Evolutionary conservation across 2,329 filamentous ascomycete genomes (phyloP).

Genomic region (Ophiostoma himal-ulmi): DNA sequence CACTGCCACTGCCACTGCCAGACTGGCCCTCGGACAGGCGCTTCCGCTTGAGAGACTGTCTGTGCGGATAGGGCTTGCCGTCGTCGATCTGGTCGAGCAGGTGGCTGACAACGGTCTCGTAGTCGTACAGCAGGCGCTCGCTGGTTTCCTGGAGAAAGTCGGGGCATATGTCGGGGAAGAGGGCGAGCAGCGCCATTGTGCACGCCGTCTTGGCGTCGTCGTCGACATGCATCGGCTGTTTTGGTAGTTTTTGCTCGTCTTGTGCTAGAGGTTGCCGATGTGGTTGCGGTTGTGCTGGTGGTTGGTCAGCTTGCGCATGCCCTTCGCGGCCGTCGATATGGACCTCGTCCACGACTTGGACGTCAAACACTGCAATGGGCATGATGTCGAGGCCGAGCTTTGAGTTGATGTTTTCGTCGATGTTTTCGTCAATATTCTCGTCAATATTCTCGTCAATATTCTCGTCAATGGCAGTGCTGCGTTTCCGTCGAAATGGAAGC

Average conservation of each 20-base stretch:
- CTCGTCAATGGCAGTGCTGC: neutral
- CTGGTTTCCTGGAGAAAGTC: slow-evolving; percentile 34
- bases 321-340: neutral
- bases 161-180: slow-evolving; percentile 45
- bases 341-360: neutral
- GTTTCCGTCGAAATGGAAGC: neutral
- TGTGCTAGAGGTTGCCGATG: neutral
- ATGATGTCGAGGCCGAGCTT: neutral
- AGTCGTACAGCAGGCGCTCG: slow-evolving; percentile 29
- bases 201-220: slow-evolving; percentile 28
- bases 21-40: slow-evolving; percentile 23
- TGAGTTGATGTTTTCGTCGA: neutral
- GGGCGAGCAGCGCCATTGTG: slow-evolving; percentile 30
- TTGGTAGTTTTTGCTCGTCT: neutral
- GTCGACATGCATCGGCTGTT: neutral
- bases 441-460: neutral
- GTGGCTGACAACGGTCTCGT: slow-evolving; percentile 33
- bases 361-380: neutral
- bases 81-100: slow-evolving; percentile 40
- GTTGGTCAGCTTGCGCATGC: neutral
- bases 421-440: neutral
- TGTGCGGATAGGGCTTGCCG: slow-evolving; percentile 36
- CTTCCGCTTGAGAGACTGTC: slow-evolving; percentile 40
- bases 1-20: neutral
- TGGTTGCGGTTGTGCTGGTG: neutral